phyloP scores from a whole-genome alignment of 1,284 basidiomycete species.

The Takashimella koratensis region DNA sequence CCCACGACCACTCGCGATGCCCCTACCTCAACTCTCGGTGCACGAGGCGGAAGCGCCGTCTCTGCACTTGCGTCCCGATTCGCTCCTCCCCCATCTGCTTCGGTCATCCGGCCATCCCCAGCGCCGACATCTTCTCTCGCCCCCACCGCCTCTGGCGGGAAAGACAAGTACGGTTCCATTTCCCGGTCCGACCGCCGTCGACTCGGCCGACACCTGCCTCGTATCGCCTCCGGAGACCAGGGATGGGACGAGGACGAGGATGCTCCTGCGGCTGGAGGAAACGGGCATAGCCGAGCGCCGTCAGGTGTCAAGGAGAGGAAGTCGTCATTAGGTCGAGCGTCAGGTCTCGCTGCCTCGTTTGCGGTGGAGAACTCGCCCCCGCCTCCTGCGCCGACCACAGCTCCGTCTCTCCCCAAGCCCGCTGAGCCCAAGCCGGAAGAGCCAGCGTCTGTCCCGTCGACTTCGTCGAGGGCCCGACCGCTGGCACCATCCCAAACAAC shows the following conservation, averaged over 20 bases:
- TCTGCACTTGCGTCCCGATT: constrained; percentile 15
- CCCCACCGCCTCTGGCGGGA: constrained; percentile 8
- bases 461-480: too few relatives aligned
- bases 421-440: too few relatives aligned
- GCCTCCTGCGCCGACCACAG: not conserved
- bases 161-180: constrained; percentile 41
- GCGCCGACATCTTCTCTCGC: constrained; percentile 5
- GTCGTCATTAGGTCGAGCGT: constrained; percentile 21
- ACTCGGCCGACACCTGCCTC: constrained; percentile 48
- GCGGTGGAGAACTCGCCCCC: constrained; percentile 16
- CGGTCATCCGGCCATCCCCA: not conserved
- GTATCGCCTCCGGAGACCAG: constrained; percentile 48
- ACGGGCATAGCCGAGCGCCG: not conserved
- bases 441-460: too few relatives aligned
- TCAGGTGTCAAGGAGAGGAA: constrained; percentile 16
- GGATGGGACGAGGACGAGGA: constrained; percentile 38
- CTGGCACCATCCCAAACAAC: constrained; percentile 21
- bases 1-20: too few relatives aligned
- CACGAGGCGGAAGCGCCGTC: constrained; percentile 4
- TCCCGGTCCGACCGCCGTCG: constrained; percentile 39
- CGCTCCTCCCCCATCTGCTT: constrained; percentile 6
- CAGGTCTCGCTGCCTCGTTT: constrained; percentile 5
- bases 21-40: too few relatives aligned
- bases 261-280: not conserved
- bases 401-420: not conserved